Base-by-base conservation (phyloP, 1,284 basidiomycete genomes). In the Puccinia novopanici region DNA sequence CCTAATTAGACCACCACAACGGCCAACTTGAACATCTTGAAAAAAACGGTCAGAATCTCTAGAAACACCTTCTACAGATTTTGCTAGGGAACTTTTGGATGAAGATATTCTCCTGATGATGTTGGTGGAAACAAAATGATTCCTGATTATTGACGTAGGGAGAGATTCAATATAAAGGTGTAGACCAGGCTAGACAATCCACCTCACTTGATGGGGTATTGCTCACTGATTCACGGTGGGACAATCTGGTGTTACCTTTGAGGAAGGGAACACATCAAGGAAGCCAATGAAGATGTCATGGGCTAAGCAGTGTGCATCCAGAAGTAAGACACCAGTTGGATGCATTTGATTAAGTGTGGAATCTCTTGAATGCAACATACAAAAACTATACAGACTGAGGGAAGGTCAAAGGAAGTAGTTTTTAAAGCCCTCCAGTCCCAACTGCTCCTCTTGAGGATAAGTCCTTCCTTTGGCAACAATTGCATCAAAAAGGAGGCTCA, bases 211-310 rank as follows among this genome's bases (percentile, higher is more conserved):
- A 48, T 48, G 45, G 12, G 17, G 17, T 19, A 37, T 34, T 27
- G 30, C 59, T 61, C 59, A 61, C 59, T 37, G 59, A 61, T 61
- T 37, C 19, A 13, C 9, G 30, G 6, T 24, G 22, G 8, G 61
- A 63, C 2, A 15, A 63, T 40, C 61, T 42, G 61, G 22, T 4
- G 61, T 9, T 63, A 22, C 61, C 22, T n/a, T 63, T 17, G 61
- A 13, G 19, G 61, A 37, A 22, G 67, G 30, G 13, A 34, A 34
- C 15, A 19, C 42, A 30, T 70, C 67, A 10, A 70, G 67, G n/a
- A 70, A 45, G 19, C 67, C 67, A 50, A 70, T 70, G 67, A 70
- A 70, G 30, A 48, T 30, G 30, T 70, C 67, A 30, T 70, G 67
- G 48, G 67, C 67, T 70, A 42, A 40, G 37, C 22, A 17, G n/a